Conservation (phyloP, 371 early-diverging fungal genomes). For the Mucor plumbeus region DNA sequence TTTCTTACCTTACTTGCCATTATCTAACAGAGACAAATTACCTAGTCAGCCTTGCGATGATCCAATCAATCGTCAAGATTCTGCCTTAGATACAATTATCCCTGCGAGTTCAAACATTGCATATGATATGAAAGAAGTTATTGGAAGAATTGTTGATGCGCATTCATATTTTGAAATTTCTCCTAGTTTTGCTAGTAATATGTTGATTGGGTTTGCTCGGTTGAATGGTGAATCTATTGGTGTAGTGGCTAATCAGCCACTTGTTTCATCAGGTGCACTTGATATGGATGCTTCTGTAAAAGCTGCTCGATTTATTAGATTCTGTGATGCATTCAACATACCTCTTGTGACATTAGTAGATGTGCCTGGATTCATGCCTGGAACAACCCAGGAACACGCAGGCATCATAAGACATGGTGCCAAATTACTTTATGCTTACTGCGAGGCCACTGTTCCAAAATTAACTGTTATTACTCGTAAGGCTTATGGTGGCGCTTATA, state of each 20-base stretch:
- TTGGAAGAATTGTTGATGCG: slow-evolving; percentile 84
- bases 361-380: slow-evolving; percentile 97
- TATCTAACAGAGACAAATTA: slow-evolving; percentile 76
- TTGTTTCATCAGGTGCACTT: slow-evolving; percentile 94
- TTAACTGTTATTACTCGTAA: slow-evolving; percentile 95
- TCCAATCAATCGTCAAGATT: slow-evolving; percentile 74
- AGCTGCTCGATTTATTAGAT: slow-evolving; percentile 95
- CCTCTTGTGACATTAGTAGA: slow-evolving; percentile 96
- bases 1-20: slow-evolving; percentile 88
- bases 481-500: slow-evolving; percentile 98
- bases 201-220: slow-evolving; percentile 90
- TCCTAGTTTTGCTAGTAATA: slow-evolving; percentile 95
- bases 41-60: slow-evolving; percentile 79
- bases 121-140: slow-evolving; percentile 95
- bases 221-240: slow-evolving; percentile 91
- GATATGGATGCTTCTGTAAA: slow-evolving; percentile 96
- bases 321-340: slow-evolving; percentile 96
- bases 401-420: slow-evolving; percentile 98
- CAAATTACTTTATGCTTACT: slow-evolving; percentile 94
- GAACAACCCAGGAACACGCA: slow-evolving; percentile 93
- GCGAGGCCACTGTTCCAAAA: slow-evolving; percentile 98
- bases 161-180: slow-evolving; percentile 89
- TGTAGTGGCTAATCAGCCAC: slow-evolving; percentile 95
- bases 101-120: slow-evolving; percentile 91
- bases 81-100: slow-evolving; percentile 85